These are phyloP conservation scores for Lentinula lateritia DNA, from an alignment of 768 basidiomycete genomes.

Conservation along the genomic window DNA sequence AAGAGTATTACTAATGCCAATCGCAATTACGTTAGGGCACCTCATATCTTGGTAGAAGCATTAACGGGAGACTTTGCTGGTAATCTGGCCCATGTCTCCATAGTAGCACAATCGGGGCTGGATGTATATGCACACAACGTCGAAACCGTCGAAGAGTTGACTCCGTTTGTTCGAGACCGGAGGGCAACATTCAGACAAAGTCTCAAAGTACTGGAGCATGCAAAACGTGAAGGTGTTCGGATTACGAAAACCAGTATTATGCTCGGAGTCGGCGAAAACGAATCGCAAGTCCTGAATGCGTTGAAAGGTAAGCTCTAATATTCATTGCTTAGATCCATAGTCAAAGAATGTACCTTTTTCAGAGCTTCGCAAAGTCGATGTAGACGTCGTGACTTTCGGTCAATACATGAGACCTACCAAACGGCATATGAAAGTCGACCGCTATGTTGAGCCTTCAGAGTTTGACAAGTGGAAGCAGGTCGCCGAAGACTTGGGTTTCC, in stretches of 20 bases:
- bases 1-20: not conserved
- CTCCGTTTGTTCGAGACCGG: constrained; percentile 92
- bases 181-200: constrained; percentile 88
- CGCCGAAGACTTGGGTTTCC: constrained; percentile 91
- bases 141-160: constrained; percentile 92
- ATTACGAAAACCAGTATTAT: constrained; percentile 98
- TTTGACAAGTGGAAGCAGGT: constrained; percentile 88
- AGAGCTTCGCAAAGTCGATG: constrained; percentile 86
- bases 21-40: constrained; percentile 53
- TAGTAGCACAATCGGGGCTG: constrained; percentile 88
- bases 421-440: constrained; percentile 97
- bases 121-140: constrained; percentile 99
- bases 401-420: constrained; percentile 99
- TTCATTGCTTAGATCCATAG: not conserved
- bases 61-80: constrained; percentile 94
- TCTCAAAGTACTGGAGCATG: constrained; percentile 72
- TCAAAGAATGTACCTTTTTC: constrained; percentile 8
- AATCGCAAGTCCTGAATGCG: constrained; percentile 76
- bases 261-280: constrained; percentile 92
- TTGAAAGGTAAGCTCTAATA: constrained; percentile 57
- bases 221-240: constrained; percentile 77
- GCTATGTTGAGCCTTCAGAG: constrained; percentile 91
- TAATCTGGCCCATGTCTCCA: constrained; percentile 62
- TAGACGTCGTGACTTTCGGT: constrained; percentile 98
- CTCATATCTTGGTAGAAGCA: constrained; percentile 93